A percentile compares a stretch with the other conserved stretches of the same genome.
phyloP scores from a whole-genome alignment of 371 early-diverging fungal genomes.

The Zopfochytrium polystomum region DNA sequence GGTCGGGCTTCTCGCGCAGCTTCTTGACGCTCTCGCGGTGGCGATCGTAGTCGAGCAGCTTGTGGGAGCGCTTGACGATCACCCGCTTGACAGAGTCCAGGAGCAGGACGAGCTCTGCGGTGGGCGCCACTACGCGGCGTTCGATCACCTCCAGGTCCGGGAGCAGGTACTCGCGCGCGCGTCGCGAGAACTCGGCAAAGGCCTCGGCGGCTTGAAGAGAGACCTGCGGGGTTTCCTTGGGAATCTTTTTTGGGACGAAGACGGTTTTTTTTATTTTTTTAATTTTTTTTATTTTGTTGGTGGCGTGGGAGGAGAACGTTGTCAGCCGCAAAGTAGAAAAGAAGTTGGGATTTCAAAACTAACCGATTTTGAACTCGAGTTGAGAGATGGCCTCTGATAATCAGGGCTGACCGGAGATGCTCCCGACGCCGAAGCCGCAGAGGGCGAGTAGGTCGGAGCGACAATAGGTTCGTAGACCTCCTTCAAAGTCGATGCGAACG shows the following conservation, averaged over 20 bases:
- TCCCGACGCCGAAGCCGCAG: background rate
- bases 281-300: background rate
- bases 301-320: background rate
- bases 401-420: too few relatives aligned
- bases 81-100: slow-evolving; percentile 67
- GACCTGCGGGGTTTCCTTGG: slow-evolving; percentile 45
- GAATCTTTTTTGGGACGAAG: background rate
- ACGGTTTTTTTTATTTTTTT: slow-evolving; percentile 8
- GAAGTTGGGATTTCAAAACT: background rate
- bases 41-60: slow-evolving; percentile 81
- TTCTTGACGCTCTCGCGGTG: slow-evolving; percentile 65
- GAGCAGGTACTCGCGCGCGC: slow-evolving; percentile 60
- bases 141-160: slow-evolving; percentile 73
- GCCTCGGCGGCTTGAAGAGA: slow-evolving; percentile 61
- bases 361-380: background rate
- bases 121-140: slow-evolving; percentile 65
- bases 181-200: slow-evolving; percentile 60
- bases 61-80: slow-evolving; percentile 77
- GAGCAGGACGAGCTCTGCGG: slow-evolving; percentile 60
- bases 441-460: background rate
- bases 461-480: slow-evolving; percentile 44
- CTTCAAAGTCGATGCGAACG: slow-evolving; percentile 61
- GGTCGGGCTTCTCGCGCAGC: slow-evolving; percentile 61
- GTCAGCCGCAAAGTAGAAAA: too few relatives aligned
- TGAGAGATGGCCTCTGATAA: too few relatives aligned